Percentiles rank a stretch among this genome's conserved stretches.
These are phyloP conservation scores for Vaucheria bursata DNA, from an alignment of 352 stramenopile genomes.

Conservation along the genomic window DNA sequence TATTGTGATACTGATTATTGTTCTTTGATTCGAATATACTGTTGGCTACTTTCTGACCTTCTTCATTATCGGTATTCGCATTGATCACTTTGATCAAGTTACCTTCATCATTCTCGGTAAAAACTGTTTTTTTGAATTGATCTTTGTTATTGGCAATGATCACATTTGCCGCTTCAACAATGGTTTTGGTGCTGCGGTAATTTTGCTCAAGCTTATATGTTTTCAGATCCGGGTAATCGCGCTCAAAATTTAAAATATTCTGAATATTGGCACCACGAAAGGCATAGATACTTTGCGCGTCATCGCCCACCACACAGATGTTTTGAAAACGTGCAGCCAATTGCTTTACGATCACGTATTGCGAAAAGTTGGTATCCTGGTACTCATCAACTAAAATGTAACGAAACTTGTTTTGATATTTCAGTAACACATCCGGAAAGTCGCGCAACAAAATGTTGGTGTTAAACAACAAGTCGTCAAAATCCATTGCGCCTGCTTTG, in stretches of 20 bases:
- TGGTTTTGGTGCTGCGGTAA: not conserved
- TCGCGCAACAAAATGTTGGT: not conserved
- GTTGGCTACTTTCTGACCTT: constrained; percentile 5
- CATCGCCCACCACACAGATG: constrained; percentile 5
- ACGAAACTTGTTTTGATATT: not conserved
- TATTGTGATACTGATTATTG: constrained; percentile 19
- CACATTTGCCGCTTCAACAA: not conserved
- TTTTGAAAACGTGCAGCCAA: not conserved
- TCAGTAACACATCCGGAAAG: not conserved
- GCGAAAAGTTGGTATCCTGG: not conserved
- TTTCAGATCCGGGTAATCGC: not conserved
- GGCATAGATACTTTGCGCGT: not conserved
- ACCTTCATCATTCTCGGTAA: not conserved
- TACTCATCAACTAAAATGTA: constrained; percentile 7
- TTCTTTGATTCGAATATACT: too few species aligned
- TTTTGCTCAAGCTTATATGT: not conserved
- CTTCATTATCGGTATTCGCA: not conserved
- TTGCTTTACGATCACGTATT: not conserved
- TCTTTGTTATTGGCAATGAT: not conserved
- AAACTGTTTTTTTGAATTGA: not conserved
- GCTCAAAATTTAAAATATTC: not conserved
- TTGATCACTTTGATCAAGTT: not conserved
- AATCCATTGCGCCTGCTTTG: constrained; percentile 1
- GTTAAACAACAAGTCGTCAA: not conserved
- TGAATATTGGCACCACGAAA: not conserved